phyloP scores from a whole-genome alignment of 768 basidiomycete genomes.

The Phylloporus sp. region DNA sequence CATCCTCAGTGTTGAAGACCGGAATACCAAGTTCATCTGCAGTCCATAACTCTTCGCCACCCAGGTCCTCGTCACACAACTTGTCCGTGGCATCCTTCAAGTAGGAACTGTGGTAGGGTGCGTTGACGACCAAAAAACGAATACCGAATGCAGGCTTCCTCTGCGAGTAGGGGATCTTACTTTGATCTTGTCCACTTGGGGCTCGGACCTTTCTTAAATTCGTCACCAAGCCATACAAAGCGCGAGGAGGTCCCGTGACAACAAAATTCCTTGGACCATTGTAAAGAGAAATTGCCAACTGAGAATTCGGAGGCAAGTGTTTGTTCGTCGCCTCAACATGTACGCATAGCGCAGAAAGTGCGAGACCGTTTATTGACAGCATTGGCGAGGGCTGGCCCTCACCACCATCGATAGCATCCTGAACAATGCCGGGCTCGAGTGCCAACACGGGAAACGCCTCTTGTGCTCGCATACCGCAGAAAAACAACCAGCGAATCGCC shows the following conservation, averaged over 20 bases:
- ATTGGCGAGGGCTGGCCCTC: conserved; percentile 93
- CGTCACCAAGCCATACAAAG: conserved; percentile 92
- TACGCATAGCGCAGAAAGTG: conserved; percentile 66
- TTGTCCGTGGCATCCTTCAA: conserved; percentile 69
- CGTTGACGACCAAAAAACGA: conserved; percentile 92
- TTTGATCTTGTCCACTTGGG: conserved; percentile 82
- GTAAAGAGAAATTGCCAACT: conserved; percentile 82
- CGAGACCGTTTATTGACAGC: conserved; percentile 83
- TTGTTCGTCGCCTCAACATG: conserved; percentile 86
- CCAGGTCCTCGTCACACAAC: conserved; percentile 69
- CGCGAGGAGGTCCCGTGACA: conserved; percentile 85
- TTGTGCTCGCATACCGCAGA: conserved; percentile 88
- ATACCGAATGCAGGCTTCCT: conserved; percentile 89
- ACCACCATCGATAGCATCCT: conserved; percentile 85
- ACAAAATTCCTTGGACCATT: conserved; percentile 91
- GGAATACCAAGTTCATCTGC: conserved; percentile 67
- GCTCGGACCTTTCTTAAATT: conserved; percentile 88
- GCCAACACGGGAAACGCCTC: conserved; percentile 91
- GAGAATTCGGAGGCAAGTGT: conserved; percentile 72
- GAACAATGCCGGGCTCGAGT: conserved; percentile 80
- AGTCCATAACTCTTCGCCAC: conserved; percentile 74
- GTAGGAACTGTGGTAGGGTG: conserved; percentile 93
- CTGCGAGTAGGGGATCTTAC: conserved; percentile 91
- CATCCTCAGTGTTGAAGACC: conserved; percentile 91
- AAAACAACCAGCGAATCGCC: conserved; percentile 90